Base-by-base conservation (phyloP, 805 yeast genomes). In the Saccharomycopsis sp. region DNA sequence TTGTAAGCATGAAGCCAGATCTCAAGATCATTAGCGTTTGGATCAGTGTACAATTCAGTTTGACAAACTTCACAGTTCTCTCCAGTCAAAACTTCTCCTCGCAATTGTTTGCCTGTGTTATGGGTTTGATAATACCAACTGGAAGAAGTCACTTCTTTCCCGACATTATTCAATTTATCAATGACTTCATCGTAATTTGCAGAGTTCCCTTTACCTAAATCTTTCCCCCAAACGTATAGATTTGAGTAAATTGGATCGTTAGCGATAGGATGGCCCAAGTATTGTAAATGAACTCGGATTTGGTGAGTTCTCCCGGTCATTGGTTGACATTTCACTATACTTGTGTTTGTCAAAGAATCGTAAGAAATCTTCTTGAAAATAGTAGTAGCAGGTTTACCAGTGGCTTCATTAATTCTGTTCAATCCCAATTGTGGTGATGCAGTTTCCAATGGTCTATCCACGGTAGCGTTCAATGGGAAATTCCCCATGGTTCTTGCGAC, bases 281-380 rank as follows among this genome's bases (percentile, higher is more conserved):
- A 82, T 62, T 89, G 97, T 45, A 93, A 64, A 65, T 93, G 98
- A 1, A 93, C 95, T 48, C 98, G 68, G 40, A 93, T 89, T 60
- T 93, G 98, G 61, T 93, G 98, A 0, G 97, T 86, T 57, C 98
- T 71, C 0, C 98, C 98, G 0, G 98, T 90, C 16, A 75, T 64
- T 1, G 98, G 98, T 53, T 69, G 74, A 62, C 97, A 90, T 50
- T 77, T 71, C 3, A 93, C 96, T 21, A 93, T 70, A 75, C 62
- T 60, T 3, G 58, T 67, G 54, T 72, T 58, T 1, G 85, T 0
- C 89, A 85, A 54, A 65, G 67, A 75, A 62, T 90, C 87, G 56
- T 72, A 85, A n/a, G 85, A 73, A 0, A 84, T 65, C 36, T 85
- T 68, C 45, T 61, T 67, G 63, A 90, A 93, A n/a, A 68, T 60